Evolutionary conservation across 1,139 yeast species (phyloP).

Genomic region (Geotrichum histeridarum): DNA sequence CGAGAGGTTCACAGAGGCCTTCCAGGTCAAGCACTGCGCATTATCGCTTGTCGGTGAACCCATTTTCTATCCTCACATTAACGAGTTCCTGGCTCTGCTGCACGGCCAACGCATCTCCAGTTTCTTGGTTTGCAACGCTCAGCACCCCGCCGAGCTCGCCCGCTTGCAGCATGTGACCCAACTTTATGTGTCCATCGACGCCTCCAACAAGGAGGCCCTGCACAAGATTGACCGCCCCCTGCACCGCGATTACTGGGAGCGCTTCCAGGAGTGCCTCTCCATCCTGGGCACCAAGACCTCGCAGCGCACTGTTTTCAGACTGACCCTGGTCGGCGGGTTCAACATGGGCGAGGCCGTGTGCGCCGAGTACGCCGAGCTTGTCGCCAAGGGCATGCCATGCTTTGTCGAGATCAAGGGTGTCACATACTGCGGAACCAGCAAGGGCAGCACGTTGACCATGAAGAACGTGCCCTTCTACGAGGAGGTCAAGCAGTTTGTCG

Average conservation of each 20-base stretch:
- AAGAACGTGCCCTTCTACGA: constrained; percentile 92
- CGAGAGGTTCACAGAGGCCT: constrained; percentile 86
- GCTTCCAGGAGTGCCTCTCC: constrained; percentile 74
- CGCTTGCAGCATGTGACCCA: constrained; percentile 75
- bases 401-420: constrained; percentile 93
- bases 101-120: constrained; percentile 77
- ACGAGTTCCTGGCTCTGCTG: constrained; percentile 72
- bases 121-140: constrained; percentile 90
- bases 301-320: constrained; percentile 86
- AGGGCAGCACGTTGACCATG: constrained; percentile 89
- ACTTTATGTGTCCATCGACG: constrained; percentile 87
- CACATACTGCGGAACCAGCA: constrained; percentile 80
- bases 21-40: constrained; percentile 85
- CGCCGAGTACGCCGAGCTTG: constrained; percentile 84
- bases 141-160: constrained; percentile 80
- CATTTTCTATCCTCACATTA: constrained; percentile 85
- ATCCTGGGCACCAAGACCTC: constrained; percentile 70
- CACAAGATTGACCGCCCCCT: constrained; percentile 84
- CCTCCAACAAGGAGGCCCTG: constrained; percentile 74
- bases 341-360: constrained; percentile 64
- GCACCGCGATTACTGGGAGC: constrained; percentile 89
- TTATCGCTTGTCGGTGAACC: constrained; percentile 92
- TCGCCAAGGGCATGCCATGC: constrained; percentile 74
- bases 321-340: constrained; percentile 88
- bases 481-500: constrained; percentile 76